A percentile compares a stretch with the other conserved stretches of the same genome.
phyloP scores from a whole-genome alignment of 768 basidiomycete genomes.

The Brasilioporus rufonigricans region DNA sequence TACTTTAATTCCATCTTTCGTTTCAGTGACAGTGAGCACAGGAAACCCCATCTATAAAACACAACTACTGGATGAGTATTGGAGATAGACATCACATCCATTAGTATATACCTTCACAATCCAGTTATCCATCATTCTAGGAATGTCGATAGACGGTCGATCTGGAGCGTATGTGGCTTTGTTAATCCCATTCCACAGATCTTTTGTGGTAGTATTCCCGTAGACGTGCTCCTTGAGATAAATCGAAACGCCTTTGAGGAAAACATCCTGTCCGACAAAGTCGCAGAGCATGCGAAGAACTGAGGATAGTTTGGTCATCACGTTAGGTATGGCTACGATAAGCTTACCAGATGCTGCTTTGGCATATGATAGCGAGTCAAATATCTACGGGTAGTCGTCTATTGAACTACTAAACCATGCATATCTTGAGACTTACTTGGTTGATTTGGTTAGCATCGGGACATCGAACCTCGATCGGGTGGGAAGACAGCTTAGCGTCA shows the following conservation, averaged over 20 bases:
- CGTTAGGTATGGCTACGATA: not conserved
- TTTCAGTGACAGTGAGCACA: slow-evolving; percentile 82
- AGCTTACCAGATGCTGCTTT: slow-evolving; percentile 73
- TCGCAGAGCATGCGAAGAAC: slow-evolving; percentile 94
- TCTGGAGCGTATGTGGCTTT: slow-evolving; percentile 54
- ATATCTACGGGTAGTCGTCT: slow-evolving; percentile 54
- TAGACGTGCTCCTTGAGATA: slow-evolving; percentile 90
- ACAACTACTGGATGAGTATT: not conserved
- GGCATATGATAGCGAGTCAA: slow-evolving; percentile 84
- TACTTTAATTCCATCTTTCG: slow-evolving; percentile 64
- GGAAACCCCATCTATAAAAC: slow-evolving; percentile 74
- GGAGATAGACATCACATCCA: not conserved
- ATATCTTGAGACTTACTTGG: slow-evolving; percentile 41
- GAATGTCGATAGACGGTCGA: slow-evolving; percentile 51
- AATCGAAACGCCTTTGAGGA: slow-evolving; percentile 84
- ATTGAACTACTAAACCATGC: not conserved
- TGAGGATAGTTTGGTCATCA: slow-evolving; percentile 16
- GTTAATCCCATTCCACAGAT: slow-evolving; percentile 86
- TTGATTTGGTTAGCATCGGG: slow-evolving; percentile 84
- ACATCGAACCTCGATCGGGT: slow-evolving; percentile 91
- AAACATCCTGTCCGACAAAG: slow-evolving; percentile 85
- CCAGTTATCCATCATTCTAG: slow-evolving; percentile 89
- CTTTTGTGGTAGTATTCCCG: slow-evolving; percentile 78
- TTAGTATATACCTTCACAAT: slow-evolving; percentile 58
- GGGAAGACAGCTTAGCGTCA: slow-evolving; percentile 84